Percentiles rank a stretch among this genome's conserved stretches.
Conservation (phyloP, 176 grass and related monocot genomes). For the Oryza meridionalis region DNA sequence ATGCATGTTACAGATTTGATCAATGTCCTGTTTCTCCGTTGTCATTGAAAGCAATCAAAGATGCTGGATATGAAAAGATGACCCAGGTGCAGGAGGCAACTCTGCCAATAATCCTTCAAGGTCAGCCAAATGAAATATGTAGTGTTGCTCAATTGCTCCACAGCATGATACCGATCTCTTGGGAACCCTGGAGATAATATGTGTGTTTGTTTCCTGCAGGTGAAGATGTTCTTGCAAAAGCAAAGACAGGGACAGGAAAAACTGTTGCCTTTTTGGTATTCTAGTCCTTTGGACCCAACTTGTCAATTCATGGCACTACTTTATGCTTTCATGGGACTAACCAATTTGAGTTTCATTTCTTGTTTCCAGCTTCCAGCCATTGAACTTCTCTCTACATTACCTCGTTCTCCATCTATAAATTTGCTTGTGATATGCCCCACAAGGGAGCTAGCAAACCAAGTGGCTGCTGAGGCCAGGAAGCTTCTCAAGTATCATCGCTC, state of each 20-base stretch:
- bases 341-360: slow-evolving; percentile 37
- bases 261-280: slow-evolving; percentile 98
- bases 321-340: slow-evolving; percentile 11
- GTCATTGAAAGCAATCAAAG: slow-evolving; percentile 56
- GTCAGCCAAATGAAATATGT: slow-evolving; percentile 23
- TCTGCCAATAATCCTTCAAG: slow-evolving; percentile 67
- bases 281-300: not conserved
- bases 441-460: slow-evolving; percentile 90
- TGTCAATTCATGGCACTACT: slow-evolving; percentile 24
- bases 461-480: slow-evolving; percentile 83
- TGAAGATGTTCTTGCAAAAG: slow-evolving; percentile 98
- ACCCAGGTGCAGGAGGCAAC: slow-evolving; percentile 73
- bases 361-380: slow-evolving; percentile 89
- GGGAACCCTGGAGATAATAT: slow-evolving; percentile 5
- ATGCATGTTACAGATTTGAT: slow-evolving; percentile 61
- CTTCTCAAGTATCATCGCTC: slow-evolving; percentile 87
- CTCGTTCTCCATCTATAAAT: slow-evolving; percentile 76
- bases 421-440: slow-evolving; percentile 85
- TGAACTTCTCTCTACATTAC: slow-evolving; percentile 77
- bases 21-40: slow-evolving; percentile 61
- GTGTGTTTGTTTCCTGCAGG: slow-evolving; percentile 54
- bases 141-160: not conserved
- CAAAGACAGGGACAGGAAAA: slow-evolving; percentile 98
- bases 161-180: not conserved
- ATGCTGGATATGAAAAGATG: slow-evolving; percentile 81